Percentiles rank a stretch among this genome's conserved stretches.
Conservation (phyloP, 2,329 filamentous ascomycete genomes). For the Penicillium sp. region DNA sequence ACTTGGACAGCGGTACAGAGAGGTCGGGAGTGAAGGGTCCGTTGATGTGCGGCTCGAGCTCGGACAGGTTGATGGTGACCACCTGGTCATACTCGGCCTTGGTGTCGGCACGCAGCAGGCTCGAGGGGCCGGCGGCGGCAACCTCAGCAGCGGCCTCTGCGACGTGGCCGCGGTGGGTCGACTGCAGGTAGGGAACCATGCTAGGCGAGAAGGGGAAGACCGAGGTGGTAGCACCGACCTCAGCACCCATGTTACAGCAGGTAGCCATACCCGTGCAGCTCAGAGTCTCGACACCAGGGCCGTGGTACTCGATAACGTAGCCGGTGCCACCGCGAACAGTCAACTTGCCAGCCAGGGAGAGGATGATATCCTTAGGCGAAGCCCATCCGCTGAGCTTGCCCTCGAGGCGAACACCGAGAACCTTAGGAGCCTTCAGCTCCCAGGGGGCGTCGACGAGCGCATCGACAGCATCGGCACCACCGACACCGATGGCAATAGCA, state of each 20-base stretch:
- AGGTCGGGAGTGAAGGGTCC: constrained; percentile 95
- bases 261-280: constrained; percentile 94
- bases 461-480: constrained; percentile 95
- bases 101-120: constrained; percentile 67
- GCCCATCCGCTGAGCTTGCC: constrained; percentile 88
- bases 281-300: constrained; percentile 81
- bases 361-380: constrained; percentile 91
- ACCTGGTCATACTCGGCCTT: constrained; percentile 85
- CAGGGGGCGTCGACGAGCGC: constrained; percentile 93
- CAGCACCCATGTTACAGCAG: constrained; percentile 80
- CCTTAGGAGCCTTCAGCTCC: constrained; percentile 92
- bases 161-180: constrained; percentile 74
- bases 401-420: constrained; percentile 43
- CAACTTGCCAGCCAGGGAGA: constrained; percentile 81
- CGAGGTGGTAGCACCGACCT: constrained; percentile 93
- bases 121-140: constrained; percentile 39
- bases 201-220: constrained; percentile 88
- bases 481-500: constrained; percentile 96
- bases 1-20: constrained; percentile 85
- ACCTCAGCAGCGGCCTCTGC: constrained; percentile 65
- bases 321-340: constrained; percentile 94
- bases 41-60: constrained; percentile 93
- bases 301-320: constrained; percentile 91
- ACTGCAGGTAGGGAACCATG: constrained; percentile 79
- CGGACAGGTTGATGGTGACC: constrained; percentile 84